phyloP scores from a whole-genome alignment of 495 filamentous ascomycete genomes.

The Trichoderma virens region DNA sequence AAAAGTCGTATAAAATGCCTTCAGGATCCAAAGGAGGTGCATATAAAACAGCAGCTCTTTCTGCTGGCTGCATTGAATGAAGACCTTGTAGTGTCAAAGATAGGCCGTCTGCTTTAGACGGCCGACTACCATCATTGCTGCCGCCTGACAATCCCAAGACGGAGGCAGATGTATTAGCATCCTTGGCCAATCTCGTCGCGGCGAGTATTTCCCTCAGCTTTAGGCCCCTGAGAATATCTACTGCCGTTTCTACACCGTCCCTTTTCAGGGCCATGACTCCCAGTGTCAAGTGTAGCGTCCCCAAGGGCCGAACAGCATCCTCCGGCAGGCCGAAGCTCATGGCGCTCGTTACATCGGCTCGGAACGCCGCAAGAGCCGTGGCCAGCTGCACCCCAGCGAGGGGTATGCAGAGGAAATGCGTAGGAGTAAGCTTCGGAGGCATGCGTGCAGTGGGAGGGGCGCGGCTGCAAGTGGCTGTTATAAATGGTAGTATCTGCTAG shows the following conservation, averaged over 20 bases:
- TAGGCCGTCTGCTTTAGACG: slow-evolving; percentile 14
- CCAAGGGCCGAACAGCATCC: slow-evolving; percentile 65
- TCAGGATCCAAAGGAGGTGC: slow-evolving; percentile 45
- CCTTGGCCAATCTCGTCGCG: slow-evolving; percentile 7
- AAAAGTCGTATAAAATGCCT: slow-evolving; percentile 53
- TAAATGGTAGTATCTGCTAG: not conserved
- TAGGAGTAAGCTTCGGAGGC: slow-evolving; percentile 40
- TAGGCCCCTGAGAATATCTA: slow-evolving; percentile 45
- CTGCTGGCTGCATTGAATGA: slow-evolving; percentile 36
- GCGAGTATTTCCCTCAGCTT: slow-evolving; percentile 45
- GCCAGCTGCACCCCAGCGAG: slow-evolving; percentile 62
- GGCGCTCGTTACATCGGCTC: slow-evolving; percentile 39
- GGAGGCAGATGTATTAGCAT: slow-evolving; percentile 10
- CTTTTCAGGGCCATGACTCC: slow-evolving; percentile 74
- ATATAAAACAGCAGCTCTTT: slow-evolving; percentile 36
- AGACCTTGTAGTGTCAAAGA: slow-evolving; percentile 41
- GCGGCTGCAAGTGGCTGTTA: not conserved
- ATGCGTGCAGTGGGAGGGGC: slow-evolving; percentile 14
- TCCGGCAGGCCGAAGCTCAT: slow-evolving; percentile 37
- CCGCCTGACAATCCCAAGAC: not conserved
- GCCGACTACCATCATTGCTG: not conserved
- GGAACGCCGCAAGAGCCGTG: slow-evolving; percentile 52
- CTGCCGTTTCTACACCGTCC: slow-evolving; percentile 46
- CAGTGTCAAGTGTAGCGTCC: slow-evolving; percentile 76
- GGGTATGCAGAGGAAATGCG: slow-evolving; percentile 84